These are phyloP conservation scores for Raddia guianensis DNA, from an alignment of 176 grass and related monocot species.

Conservation along the genomic window DNA sequence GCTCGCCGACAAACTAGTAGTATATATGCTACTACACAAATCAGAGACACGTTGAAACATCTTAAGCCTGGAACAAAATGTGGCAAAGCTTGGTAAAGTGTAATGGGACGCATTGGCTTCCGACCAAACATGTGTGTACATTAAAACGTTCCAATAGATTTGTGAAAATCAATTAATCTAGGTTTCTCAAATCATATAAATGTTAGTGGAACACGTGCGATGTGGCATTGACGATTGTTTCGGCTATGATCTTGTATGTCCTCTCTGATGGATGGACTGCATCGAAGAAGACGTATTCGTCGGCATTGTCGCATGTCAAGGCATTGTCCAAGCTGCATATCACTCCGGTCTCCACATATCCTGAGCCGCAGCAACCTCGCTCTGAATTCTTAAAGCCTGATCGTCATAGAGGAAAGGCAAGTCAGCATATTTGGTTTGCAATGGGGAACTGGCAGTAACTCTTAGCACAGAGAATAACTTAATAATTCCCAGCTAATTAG, in stretches of 20 bases:
- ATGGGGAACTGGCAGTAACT: not conserved
- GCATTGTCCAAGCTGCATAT: slow-evolving; percentile 31
- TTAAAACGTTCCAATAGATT: not conserved
- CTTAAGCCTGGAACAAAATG: too few species aligned
- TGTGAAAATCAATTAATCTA: not conserved
- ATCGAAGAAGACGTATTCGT: slow-evolving; percentile 41
- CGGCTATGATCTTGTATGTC: slow-evolving; percentile 27
- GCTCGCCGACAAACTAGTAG: not conserved
- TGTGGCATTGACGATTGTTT: slow-evolving; percentile 8
- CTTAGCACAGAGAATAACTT: not conserved
- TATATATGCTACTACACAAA: not conserved
- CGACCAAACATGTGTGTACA: not conserved
- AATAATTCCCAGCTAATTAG: not conserved
- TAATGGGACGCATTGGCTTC: too few species aligned
- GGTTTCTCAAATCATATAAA: not conserved
- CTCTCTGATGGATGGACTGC: slow-evolving; percentile 47
- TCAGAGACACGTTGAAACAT: not conserved
- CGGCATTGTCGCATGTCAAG: slow-evolving; percentile 19
- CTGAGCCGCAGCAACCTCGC: slow-evolving; percentile 44
- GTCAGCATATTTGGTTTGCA: not conserved
- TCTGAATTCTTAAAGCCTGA: slow-evolving; percentile 30
- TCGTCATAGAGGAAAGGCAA: not conserved
- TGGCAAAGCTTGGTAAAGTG: too few species aligned
- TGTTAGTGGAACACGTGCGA: not conserved
- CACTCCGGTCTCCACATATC: slow-evolving; percentile 32